phyloP scores from a whole-genome alignment of 2,329 filamentous ascomycete species.

The Chrysoporthe puriensis region DNA sequence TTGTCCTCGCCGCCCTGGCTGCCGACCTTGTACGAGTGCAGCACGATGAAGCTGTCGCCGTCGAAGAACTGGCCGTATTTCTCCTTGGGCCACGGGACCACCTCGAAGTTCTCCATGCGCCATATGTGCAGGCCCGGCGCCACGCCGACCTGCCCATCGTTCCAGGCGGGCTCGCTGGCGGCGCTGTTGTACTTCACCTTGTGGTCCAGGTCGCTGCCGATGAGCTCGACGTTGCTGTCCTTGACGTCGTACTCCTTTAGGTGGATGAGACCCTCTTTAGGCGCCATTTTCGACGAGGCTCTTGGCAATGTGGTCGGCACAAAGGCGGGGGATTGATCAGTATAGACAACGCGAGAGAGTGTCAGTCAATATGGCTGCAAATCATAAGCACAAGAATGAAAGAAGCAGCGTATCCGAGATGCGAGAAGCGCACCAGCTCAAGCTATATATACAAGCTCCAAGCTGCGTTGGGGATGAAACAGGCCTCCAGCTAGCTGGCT shows the following conservation, averaged over 20 bases:
- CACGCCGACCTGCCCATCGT: constrained; percentile 57
- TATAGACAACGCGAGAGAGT: background rate
- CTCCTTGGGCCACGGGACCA: constrained; percentile 62
- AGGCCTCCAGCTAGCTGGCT: constrained; percentile 18
- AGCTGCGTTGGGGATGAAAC: constrained; percentile 19
- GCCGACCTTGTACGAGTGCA: constrained; percentile 61
- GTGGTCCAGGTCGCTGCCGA: constrained; percentile 67
- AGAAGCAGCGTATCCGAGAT: no score
- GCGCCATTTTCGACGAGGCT: constrained; percentile 53
- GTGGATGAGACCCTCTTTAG: constrained; percentile 64
- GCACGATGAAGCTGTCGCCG: constrained; percentile 69
- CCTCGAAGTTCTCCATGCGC: constrained; percentile 70
- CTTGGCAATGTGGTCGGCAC: background rate
- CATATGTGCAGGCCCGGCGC: constrained; percentile 62
- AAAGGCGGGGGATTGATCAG: background rate
- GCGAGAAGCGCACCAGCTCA: background rate
- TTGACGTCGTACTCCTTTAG: constrained; percentile 68
- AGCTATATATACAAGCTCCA: constrained; percentile 12
- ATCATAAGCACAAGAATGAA: background rate
- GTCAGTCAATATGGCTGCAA: no score
- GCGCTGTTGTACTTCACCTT: constrained; percentile 70
- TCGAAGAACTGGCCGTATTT: constrained; percentile 66
- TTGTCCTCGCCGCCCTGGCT: constrained; percentile 37
- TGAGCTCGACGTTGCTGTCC: constrained; percentile 69
- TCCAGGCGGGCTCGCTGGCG: constrained; percentile 68